Conservation (phyloP, 805 yeast species). For the Saccharomycopsis fodiens region DNA sequence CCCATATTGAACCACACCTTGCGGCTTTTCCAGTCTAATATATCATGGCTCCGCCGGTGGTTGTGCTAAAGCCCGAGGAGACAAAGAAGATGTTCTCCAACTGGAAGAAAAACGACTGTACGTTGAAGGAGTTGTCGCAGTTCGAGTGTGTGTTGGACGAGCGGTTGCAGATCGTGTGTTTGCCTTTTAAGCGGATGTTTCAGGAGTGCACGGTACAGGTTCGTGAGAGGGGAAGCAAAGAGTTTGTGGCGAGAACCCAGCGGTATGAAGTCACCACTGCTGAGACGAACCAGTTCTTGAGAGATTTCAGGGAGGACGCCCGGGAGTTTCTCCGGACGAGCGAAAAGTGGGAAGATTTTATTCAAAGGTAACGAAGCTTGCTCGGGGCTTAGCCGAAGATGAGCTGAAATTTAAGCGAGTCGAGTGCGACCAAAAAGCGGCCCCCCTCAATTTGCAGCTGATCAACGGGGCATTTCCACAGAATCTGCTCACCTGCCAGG, state of each 20-base stretch:
- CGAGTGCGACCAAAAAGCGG: too few species aligned
- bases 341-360: slow-evolving; percentile 9
- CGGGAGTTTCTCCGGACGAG: neutral
- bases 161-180: slow-evolving; percentile 10
- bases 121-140: slow-evolving; percentile 14
- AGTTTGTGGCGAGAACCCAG: neutral
- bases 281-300: slow-evolving; percentile 5
- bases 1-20: too few species aligned
- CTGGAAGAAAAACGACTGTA: slow-evolving; percentile 10
- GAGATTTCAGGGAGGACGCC: slow-evolving; percentile 1
- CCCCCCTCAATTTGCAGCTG: too few species aligned
- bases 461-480: too few species aligned
- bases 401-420: neutral
- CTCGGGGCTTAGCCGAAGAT: too few species aligned
- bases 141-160: slow-evolving; percentile 13
- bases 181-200: slow-evolving; percentile 16
- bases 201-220: slow-evolving; percentile 12
- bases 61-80: neutral
- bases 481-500: too few species aligned
- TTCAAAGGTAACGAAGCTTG: neutral
- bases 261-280: slow-evolving; percentile 14
- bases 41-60: slow-evolving; percentile 10
- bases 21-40: too few species aligned
- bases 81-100: neutral
- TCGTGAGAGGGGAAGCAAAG: slow-evolving; percentile 6